Conservation (phyloP, 139 green algal species). For the Desmodesmus armatus region DNA sequence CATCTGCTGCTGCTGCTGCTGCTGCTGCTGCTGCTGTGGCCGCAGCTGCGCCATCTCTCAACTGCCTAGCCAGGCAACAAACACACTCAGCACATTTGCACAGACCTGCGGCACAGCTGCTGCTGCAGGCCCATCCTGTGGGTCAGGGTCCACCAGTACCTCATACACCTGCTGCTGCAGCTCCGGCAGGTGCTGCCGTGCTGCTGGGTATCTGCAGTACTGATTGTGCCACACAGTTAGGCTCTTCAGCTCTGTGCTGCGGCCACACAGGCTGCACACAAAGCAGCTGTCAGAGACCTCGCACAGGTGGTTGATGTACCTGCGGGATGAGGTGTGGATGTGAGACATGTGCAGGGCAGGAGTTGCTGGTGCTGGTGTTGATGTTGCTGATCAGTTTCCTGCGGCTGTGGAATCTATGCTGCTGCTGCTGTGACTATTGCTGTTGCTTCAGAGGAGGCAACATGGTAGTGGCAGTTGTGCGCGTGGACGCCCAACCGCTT, state of each 20-base stretch:
- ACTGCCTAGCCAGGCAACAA: too few relatives aligned
- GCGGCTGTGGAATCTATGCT: not conserved
- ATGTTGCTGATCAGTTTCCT: too few relatives aligned
- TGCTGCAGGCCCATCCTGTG: not conserved
- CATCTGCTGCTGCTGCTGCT: too few relatives aligned
- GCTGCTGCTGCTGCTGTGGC: too few relatives aligned
- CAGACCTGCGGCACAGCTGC: not conserved
- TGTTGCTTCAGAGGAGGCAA: too few relatives aligned
- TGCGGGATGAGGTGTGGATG: too few relatives aligned
- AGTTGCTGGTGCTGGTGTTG: too few relatives aligned
- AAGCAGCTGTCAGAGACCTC: conserved; percentile 63
- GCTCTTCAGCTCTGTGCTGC: conserved; percentile 50
- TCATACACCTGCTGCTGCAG: conserved; percentile 67
- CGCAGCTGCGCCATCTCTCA: too few relatives aligned
- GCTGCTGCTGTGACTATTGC: conserved; percentile 5
- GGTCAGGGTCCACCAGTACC: conserved; percentile 67
- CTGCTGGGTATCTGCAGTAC: conserved; percentile 48
- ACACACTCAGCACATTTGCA: not conserved
- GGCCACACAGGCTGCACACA: conserved; percentile 80
- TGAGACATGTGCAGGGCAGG: too few relatives aligned
- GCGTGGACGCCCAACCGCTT: too few relatives aligned
- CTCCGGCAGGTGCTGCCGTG: conserved; percentile 67
- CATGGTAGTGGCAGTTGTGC: too few relatives aligned
- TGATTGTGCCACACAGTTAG: conserved; percentile 33
- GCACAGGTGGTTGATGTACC: conserved; percentile 79